Percentiles rank a stretch among this genome's conserved stretches.
Conservation (phyloP, 2,329 filamentous ascomycete species). For the Escovopsis weberi region DNA sequence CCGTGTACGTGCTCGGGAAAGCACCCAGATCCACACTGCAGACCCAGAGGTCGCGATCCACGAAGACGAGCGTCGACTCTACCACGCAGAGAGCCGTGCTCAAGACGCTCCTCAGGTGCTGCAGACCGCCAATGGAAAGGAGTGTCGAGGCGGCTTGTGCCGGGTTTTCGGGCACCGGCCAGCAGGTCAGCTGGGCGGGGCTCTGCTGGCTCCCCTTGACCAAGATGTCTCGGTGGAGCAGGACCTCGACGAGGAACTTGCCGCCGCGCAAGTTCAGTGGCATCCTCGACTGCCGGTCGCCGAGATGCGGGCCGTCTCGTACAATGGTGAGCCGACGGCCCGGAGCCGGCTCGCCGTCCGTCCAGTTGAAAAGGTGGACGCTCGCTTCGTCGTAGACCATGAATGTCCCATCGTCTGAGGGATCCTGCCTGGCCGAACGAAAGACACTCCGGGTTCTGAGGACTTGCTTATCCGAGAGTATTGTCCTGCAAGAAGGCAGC, state of each 20-base stretch:
- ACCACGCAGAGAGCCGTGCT: not conserved
- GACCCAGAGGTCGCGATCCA: conserved; percentile 1
- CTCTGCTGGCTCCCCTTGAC: not conserved
- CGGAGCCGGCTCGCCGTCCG: not conserved
- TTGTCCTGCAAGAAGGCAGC: not conserved
- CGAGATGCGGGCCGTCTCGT: not conserved
- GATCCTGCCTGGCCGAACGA: not conserved
- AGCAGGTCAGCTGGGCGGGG: conserved; percentile 1
- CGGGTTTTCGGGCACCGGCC: not conserved
- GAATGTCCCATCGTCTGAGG: not conserved
- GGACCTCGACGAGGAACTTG: not conserved
- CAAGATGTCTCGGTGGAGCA: not conserved
- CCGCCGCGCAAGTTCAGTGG: not conserved
- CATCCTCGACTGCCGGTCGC: not conserved
- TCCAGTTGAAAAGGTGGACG: conserved; percentile 1
- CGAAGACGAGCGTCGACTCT: conserved; percentile 1
- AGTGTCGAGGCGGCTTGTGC: not conserved
- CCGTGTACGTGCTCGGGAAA: not conserved
- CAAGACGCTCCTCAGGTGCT: not conserved
- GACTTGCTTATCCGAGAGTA: not conserved
- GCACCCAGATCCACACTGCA: conserved; percentile 1
- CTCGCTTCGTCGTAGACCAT: conserved; percentile 1
- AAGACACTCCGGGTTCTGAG: not conserved
- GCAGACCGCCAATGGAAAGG: not conserved
- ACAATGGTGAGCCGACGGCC: not conserved